Conservation (phyloP, 1,284 basidiomycete genomes). For the Apiotrichum akiyoshidainum region DNA sequence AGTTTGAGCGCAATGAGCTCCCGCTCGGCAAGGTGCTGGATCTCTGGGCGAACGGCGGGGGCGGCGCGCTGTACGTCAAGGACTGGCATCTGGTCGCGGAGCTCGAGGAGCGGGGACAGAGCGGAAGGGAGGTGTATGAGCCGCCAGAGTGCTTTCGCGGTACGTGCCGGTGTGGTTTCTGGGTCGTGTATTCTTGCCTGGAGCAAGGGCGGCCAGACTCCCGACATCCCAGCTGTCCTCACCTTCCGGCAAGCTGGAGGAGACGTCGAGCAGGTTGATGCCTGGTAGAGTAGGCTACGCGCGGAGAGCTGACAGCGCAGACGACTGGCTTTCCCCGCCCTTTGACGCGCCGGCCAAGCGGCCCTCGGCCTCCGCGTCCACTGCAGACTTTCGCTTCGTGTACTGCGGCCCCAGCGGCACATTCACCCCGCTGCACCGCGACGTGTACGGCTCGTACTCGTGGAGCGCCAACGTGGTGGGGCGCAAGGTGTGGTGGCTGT, state of each 20-base stretch:
- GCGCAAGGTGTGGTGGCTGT: slow-evolving; percentile 57
- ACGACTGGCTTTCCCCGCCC: slow-evolving; percentile 57
- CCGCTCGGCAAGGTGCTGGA: slow-evolving; percentile 48
- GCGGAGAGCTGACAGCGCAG: slow-evolving; percentile 33
- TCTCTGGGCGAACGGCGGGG: slow-evolving; percentile 43
- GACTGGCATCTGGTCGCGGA: slow-evolving; percentile 57
- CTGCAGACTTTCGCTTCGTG: slow-evolving; percentile 46
- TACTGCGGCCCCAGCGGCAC: slow-evolving; percentile 53
- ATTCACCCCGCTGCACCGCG: slow-evolving; percentile 54
- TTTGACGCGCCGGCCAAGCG: slow-evolving; percentile 21
- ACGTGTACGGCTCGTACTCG: slow-evolving; percentile 59
- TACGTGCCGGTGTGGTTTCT: too few relatives aligned
- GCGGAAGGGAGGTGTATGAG: slow-evolving; percentile 49
- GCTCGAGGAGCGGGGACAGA: slow-evolving; percentile 31
- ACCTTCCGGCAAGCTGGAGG: too few relatives aligned
- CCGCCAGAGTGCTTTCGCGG: slow-evolving; percentile 53
- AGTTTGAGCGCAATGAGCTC: slow-evolving; percentile 46
- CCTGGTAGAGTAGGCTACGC: too few relatives aligned
- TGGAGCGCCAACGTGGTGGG: slow-evolving; percentile 60
- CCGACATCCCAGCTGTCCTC: too few relatives aligned
- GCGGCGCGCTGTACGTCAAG: slow-evolving; percentile 54
- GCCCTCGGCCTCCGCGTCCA: slow-evolving; percentile 9
- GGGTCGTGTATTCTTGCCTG: too few relatives aligned
- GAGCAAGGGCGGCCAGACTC: too few relatives aligned
- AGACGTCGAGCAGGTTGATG: not conserved